These are phyloP conservation scores for Wickerhamomyces canadensis DNA, from an alignment of 805 yeast species.

Conservation along the genomic window DNA sequence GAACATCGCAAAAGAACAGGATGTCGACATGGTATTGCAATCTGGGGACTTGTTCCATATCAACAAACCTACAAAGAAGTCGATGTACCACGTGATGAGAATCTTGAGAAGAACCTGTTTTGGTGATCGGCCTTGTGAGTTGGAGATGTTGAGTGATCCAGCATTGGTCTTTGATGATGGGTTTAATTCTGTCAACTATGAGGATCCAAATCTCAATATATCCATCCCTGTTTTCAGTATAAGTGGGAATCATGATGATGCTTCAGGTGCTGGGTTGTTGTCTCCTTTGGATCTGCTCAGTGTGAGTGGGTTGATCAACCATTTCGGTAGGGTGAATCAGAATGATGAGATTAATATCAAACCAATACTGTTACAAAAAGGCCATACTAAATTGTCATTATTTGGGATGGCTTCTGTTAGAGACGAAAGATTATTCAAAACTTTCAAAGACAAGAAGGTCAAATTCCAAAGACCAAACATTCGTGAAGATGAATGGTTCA, in stretches of 20 bases:
- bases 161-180: slow-evolving; percentile 55
- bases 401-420: slow-evolving; percentile 87
- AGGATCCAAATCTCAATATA: slow-evolving; percentile 85
- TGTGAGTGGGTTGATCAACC: slow-evolving; percentile 79
- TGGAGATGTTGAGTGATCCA: slow-evolving; percentile 81
- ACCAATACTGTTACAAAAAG: slow-evolving; percentile 81
- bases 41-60: slow-evolving; percentile 92
- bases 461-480: slow-evolving; percentile 67
- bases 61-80: slow-evolving; percentile 82
- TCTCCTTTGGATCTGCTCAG: slow-evolving; percentile 84
- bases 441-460: slow-evolving; percentile 77
- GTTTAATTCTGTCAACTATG: slow-evolving; percentile 72
- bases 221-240: slow-evolving; percentile 89
- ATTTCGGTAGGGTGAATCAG: slow-evolving; percentile 77
- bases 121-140: slow-evolving; percentile 83
- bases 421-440: slow-evolving; percentile 80
- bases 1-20: slow-evolving; percentile 57
- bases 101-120: slow-evolving; percentile 66
- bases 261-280: slow-evolving; percentile 78
- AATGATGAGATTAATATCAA: slow-evolving; percentile 67
- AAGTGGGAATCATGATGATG: slow-evolving; percentile 95
- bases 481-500: slow-evolving; percentile 68
- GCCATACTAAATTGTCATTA: slow-evolving; percentile 72
- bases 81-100: slow-evolving; percentile 77
- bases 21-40: slow-evolving; percentile 86